Evolutionary conservation across 106 monocot species (phyloP), one percentile per base, ranked within the genome.

Genomic region (Allium sativum): DNA sequence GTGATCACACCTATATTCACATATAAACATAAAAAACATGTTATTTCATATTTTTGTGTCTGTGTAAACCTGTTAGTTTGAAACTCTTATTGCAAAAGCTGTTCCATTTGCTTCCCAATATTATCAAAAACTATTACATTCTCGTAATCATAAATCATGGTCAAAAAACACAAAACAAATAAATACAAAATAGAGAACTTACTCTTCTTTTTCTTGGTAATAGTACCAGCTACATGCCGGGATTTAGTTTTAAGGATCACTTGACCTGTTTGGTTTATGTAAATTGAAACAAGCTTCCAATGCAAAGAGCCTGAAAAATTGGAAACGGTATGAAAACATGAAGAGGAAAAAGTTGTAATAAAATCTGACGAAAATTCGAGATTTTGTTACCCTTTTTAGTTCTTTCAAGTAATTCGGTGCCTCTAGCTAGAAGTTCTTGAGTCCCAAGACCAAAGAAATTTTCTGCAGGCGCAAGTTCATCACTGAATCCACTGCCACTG

Each of bases 151-250:
- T 31, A 1, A 3, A 1, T 31, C 3, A 3, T 31, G 31, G 31
- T 31, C 2, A 1, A 31, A 31, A 3, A 31, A 31, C 3, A 31
- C 3, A 31, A 31, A 31, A 31, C 3, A 31, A 31, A 31, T 31
- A 31, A 31, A 31, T 48, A 15, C 48, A 48, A 12, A 15, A 48
- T 10, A 48, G 48, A 48, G 10, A 48, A 22, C 48, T 69, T 68
- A 90, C 96, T 84, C 67, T 96, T 96, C 44, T 96, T 96, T 79
- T 96, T 96, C 79, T 96, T 96, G 10, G 96, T 91, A 45, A 96
- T 84, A 0, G 90, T 84, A 22, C 91, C 84, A 1, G 87, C 96
- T 18, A 91, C 86, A 74, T 96, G 91, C 64, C 73, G 79, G 59
- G 90, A 91, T 75, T 96, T 96, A 80, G 82, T 96, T 76, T 96